Conservation (phyloP, 805 yeast species). For the Jamesozyma gamospora region DNA sequence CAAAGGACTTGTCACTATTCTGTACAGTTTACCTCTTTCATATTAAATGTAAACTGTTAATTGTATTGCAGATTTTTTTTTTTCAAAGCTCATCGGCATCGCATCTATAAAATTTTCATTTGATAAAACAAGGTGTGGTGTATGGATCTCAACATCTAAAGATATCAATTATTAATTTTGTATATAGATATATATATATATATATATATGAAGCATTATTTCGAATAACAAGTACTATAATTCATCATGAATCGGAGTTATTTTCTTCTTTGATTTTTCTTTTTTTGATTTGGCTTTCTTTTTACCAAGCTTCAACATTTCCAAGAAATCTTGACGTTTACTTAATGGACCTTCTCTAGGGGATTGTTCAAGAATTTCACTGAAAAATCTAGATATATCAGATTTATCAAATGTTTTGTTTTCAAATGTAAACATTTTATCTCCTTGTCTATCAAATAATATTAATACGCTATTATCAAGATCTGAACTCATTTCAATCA, state of each 20-base stretch:
- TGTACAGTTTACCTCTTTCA: neutral
- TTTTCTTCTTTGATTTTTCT: constrained; percentile 2
- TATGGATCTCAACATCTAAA: neutral
- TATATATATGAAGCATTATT: no score
- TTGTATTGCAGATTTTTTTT: neutral
- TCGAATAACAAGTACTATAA: constrained; percentile 3
- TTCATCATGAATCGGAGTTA: constrained; percentile 5
- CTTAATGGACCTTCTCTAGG: constrained; percentile 30
- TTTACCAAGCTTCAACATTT: constrained; percentile 15
- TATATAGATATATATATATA: no score
- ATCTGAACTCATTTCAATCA: constrained; percentile 10
- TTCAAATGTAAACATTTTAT: constrained; percentile 12
- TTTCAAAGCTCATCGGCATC: no score
- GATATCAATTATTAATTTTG: neutral
- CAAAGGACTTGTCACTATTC: no score
- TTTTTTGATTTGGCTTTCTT: constrained; percentile 2
- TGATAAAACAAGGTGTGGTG: neutral
- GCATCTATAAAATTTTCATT: neutral
- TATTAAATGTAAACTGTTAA: no score
- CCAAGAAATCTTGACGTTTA: constrained; percentile 15
- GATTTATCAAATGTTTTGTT: constrained; percentile 17
- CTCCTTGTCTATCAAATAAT: constrained; percentile 15
- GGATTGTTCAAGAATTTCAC: constrained; percentile 6
- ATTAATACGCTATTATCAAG: constrained; percentile 13
- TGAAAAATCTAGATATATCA: constrained; percentile 18